Percentiles rank a stretch among this genome's conserved stretches.
These are phyloP conservation scores for Kwoniella sp. DNA, from an alignment of 768 basidiomycete species.

Conservation along the genomic window DNA sequence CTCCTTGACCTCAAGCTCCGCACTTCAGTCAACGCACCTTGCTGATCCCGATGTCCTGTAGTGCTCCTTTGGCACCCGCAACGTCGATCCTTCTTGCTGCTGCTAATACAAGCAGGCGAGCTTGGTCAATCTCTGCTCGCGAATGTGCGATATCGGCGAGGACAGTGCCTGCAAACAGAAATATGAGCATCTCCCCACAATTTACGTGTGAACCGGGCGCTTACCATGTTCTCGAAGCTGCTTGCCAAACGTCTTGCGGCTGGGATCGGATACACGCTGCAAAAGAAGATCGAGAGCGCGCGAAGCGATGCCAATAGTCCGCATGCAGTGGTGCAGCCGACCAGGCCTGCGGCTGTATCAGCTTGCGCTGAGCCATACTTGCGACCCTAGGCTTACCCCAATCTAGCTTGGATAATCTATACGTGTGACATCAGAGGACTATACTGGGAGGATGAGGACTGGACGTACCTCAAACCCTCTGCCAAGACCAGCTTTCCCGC, in stretches of 20 bases:
- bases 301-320: slow-evolving; percentile 84
- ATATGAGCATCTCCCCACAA: background rate
- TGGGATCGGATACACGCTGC: slow-evolving; percentile 84
- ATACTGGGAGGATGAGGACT: background rate
- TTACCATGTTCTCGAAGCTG: slow-evolving; percentile 82
- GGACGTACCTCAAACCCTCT: slow-evolving; percentile 76
- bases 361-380: background rate
- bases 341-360: slow-evolving; percentile 74
- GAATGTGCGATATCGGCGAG: slow-evolving; percentile 85
- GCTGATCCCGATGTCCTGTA: slow-evolving; percentile 96
- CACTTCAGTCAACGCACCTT: slow-evolving; percentile 59
- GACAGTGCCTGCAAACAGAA: slow-evolving; percentile 63
- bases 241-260: slow-evolving; percentile 90
- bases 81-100: slow-evolving; percentile 92
- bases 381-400: slow-evolving; percentile 21
- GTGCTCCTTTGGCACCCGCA: slow-evolving; percentile 81
- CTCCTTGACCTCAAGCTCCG: background rate
- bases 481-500: slow-evolving; percentile 71
- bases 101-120: slow-evolving; percentile 80
- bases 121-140: slow-evolving; percentile 85
- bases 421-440: background rate
- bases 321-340: slow-evolving; percentile 97
- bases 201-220: slow-evolving; percentile 14
- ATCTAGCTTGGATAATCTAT: slow-evolving; percentile 37
- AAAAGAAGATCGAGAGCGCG: slow-evolving; percentile 82